Evolutionary conservation across 768 basidiomycete genomes (phyloP).

Genomic region (Tylopilus vinaceipallidus): DNA sequence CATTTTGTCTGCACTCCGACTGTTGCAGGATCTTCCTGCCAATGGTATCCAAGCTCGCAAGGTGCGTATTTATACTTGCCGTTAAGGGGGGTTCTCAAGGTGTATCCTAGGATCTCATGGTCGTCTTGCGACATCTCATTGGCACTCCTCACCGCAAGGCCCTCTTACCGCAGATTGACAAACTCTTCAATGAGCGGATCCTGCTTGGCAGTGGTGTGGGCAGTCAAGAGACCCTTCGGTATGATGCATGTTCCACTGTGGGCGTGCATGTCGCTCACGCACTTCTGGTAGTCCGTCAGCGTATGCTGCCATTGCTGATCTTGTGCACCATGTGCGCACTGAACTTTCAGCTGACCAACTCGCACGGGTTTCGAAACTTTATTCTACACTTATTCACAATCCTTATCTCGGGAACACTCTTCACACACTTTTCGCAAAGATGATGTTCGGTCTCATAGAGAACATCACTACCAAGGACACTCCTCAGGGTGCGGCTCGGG

Average conservation of each 20-base stretch:
- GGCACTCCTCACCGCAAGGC: conserved; percentile 74
- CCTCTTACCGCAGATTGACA: conserved; percentile 80
- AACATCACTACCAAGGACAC: conserved; percentile 76
- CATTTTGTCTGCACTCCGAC: conserved; percentile 75
- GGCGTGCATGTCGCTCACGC: conserved; percentile 1
- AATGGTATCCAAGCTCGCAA: conserved; percentile 81
- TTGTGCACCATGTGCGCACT: conserved; percentile 85
- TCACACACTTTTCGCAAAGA: conserved; percentile 89
- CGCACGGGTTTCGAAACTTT: conserved; percentile 74
- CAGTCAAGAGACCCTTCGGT: conserved; percentile 84
- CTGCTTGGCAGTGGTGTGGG: conserved; percentile 83
- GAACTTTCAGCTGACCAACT: conserved; percentile 80
- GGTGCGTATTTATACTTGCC: conserved; percentile 38
- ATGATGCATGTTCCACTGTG: conserved; percentile 14
- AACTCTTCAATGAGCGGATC: conserved; percentile 87
- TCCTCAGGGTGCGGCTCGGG: conserved; percentile 58
- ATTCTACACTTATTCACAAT: conserved; percentile 88
- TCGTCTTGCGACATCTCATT: conserved; percentile 88
- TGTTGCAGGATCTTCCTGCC: conserved; percentile 90
- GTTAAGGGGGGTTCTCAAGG: neutral
- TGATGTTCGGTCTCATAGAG: conserved; percentile 88
- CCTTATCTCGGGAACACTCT: conserved; percentile 74
- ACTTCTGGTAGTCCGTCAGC: conserved; percentile 59
- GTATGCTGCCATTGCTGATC: conserved; percentile 87
- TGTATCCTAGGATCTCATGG: conserved; percentile 73